Conservation (phyloP, 225 moss, liverwort and hornwort genomes). For the Bryum argenteum region DNA sequence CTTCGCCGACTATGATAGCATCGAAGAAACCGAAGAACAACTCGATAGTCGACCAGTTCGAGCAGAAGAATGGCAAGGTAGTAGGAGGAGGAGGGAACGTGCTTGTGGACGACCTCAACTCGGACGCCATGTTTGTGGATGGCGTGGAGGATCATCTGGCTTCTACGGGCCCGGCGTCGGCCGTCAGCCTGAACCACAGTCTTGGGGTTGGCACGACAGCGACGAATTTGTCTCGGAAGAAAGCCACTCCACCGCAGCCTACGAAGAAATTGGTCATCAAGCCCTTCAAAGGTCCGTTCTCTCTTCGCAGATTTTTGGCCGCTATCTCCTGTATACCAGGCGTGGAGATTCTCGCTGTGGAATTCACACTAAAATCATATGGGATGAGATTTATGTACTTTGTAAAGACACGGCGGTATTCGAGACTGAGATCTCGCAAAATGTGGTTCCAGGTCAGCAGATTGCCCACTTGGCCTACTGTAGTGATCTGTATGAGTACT, state of each 20-base stretch:
- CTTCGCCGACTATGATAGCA: constrained; percentile 56
- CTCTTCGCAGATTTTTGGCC: constrained; percentile 6
- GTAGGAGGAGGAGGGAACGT: constrained; percentile 16
- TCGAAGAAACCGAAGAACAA: constrained; percentile 62
- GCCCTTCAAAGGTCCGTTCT: constrained; percentile 84
- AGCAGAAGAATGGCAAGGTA: constrained; percentile 47
- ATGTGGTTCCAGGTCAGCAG: constrained; percentile 1
- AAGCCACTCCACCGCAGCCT: constrained; percentile 98
- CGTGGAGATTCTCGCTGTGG: neutral
- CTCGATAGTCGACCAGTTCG: constrained; percentile 48
- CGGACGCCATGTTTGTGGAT: constrained; percentile 50
- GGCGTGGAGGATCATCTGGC: constrained; percentile 54
- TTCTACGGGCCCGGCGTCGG: constrained; percentile 53
- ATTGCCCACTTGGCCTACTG: constrained; percentile 2
- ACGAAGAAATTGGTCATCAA: constrained; percentile 96
- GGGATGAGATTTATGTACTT: neutral
- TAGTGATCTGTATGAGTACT: neutral
- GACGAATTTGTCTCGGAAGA: constrained; percentile 95
- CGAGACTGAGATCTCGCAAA: constrained; percentile 12
- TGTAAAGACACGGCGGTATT: neutral
- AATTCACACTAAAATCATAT: neutral
- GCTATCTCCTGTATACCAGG: neutral
- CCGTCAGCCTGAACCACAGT: constrained; percentile 34
- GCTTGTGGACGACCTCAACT: constrained; percentile 38
- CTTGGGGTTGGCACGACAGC: constrained; percentile 77